Base-by-base conservation (phyloP, 2,329 filamentous ascomycete species). In the Fusarium phyllophilum region DNA sequence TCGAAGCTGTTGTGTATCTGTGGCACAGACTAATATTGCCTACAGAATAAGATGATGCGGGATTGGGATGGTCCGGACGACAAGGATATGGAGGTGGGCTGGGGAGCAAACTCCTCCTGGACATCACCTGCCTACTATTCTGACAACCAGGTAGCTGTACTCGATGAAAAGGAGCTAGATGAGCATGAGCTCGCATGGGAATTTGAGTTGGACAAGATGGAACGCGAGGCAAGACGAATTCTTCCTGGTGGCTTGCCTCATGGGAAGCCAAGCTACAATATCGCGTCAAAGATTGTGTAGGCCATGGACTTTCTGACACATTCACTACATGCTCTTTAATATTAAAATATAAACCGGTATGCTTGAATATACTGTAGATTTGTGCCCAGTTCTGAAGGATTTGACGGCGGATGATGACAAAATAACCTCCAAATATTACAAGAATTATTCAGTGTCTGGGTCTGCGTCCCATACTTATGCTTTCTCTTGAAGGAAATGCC, bases 271-370 rank as follows among this genome's bases (percentile, higher is more conserved):
- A 39, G 18, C 18, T 39, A 39, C 38, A 39, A 39, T 39, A 7
- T 39, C 18, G 10, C 18, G 38, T 39, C 10, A 39, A 39, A 11
- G 10, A 39, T 20, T 0, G 11, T 22, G 10, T 39, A 39, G 36
- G 18, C 9, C 38, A 39, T 12, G 38, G 1, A 11, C 7, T 20
- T 12, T 1, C 22, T 39, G 17, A 39, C 38, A 20, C 10, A 20
- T 20, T 11, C 18, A 39, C 11, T 20, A 5, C 41, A 7, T 24
- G 2, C 41, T 8, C 0, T 0, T 26, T 6, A 26, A 44, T 17
- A 24, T 24, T 8, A 3, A 24, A 26, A 12, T 18, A 18, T 5
- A 6, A 26, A 26, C 42, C 5, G 11, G 2, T 11, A 44, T 12
- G 8, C 11, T 20, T 26, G 42, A 45, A 3, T 6, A 18, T 7